Evolutionary conservation across 2,329 filamentous ascomycete genomes (phyloP).

Genomic region (Phyllosticta citrichinensis): DNA sequence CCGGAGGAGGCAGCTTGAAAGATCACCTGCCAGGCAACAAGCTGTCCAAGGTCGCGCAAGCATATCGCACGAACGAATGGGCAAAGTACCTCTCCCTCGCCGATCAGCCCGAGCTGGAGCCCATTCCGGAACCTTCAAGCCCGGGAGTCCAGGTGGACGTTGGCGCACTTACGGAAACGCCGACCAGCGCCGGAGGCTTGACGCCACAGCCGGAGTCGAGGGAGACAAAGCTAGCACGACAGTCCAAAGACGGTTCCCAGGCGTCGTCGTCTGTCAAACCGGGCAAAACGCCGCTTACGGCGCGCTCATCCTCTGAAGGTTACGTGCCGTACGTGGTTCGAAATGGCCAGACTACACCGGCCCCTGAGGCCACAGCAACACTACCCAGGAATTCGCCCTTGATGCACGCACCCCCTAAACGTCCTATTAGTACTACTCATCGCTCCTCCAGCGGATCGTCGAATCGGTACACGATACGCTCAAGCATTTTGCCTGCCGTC

Average conservation of each 20-base stretch:
- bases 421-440: background rate
- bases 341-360: background rate
- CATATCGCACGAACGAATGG: constrained; percentile 92
- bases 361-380: background rate
- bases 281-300: background rate
- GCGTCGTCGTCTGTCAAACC: background rate
- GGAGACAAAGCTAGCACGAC: background rate
- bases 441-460: constrained; percentile 12
- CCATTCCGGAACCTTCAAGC: constrained; percentile 41
- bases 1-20: background rate
- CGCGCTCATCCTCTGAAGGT: background rate
- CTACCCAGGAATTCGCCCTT: background rate
- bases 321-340: background rate
- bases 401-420: background rate
- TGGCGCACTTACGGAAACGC: constrained; percentile 6
- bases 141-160: constrained; percentile 32
- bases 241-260: background rate
- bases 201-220: background rate
- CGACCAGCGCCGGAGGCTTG: background rate
- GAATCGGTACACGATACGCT: constrained; percentile 15
- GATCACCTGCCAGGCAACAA: constrained; percentile 54
- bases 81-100: constrained; percentile 77
- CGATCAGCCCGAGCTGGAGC: constrained; percentile 59
- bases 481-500: background rate
- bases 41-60: constrained; percentile 66